Base-by-base conservation (phyloP, 352 stramenopile genomes). In the Pythium monospermum region DNA sequence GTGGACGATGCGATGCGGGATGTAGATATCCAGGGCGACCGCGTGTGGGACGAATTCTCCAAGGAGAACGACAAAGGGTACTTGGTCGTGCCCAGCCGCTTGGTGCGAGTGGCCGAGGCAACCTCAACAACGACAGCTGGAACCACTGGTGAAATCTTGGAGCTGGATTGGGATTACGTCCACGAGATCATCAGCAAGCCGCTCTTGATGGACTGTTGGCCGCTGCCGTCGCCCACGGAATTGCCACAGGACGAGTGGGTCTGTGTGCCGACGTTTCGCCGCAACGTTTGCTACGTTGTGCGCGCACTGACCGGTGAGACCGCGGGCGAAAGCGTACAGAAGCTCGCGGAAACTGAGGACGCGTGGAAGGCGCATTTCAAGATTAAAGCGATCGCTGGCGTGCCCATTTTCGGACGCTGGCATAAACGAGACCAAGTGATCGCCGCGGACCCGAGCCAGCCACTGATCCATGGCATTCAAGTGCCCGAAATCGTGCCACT, bases 1-100 rank as follows among this genome's bases (percentile, higher is more conserved):
- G 79, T 91, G 13, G 60, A 81, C 36, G 79, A 89, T 18, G 83
- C 75, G 6, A 57, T 87, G 49, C 74, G 81, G 21, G 74, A 92
- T 33, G 65, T 92, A 8, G 66, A 85, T 13, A 72, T 89, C 54
- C 53, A 59, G 2, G 69, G 60, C 22, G 70, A 83, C 27, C 63
- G 80, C 11, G 65, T 90, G 2, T 89, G 77, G 73, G 73, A 86
- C 33, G 81, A 92, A 41, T 94, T 94, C 12, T 91, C 83, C 0
- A 71, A 88, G 52, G 74, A 88, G 53, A 94, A 94, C 45, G 83
- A 94, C 66, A 94, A 94, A 42, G 83, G 83, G 3, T 94, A 94
- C 48, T 38, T 94, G 27, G 80, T 94, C 26, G 78, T 90, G 1
- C 77, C 83, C 1, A 61, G 53, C 22, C 22, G 37, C 1, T 1